Conservation (phyloP, 2,329 filamentous ascomycete genomes). For the Fusarium devonianum region DNA sequence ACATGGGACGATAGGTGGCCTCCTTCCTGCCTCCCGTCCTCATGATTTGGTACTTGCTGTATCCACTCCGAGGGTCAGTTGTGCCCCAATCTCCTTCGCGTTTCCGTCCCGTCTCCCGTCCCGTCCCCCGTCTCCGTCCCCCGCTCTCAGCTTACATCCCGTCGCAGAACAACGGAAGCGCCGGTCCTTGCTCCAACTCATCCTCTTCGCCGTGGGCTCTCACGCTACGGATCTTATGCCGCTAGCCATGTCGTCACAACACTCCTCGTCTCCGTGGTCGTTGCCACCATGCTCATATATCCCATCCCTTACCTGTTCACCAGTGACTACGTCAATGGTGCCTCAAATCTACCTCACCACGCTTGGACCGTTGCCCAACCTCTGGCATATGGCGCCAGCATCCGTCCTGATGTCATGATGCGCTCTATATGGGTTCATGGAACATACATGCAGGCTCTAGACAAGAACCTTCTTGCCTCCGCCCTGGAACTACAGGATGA, state of each 20-base stretch:
- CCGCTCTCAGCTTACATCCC: slow-evolving; percentile 29
- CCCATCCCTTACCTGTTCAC: slow-evolving; percentile 79
- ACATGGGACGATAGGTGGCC: slow-evolving; percentile 35
- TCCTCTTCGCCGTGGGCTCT: slow-evolving; percentile 69
- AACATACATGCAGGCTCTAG: slow-evolving; percentile 78
- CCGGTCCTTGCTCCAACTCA: slow-evolving; percentile 70
- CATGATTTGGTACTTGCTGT: slow-evolving; percentile 81
- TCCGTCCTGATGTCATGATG: slow-evolving; percentile 76
- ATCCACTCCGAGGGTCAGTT: slow-evolving; percentile 77
- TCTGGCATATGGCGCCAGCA: slow-evolving; percentile 58
- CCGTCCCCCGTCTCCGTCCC: slow-evolving; percentile 14
- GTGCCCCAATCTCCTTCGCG: slow-evolving; percentile 16
- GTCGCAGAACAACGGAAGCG: slow-evolving; percentile 73
- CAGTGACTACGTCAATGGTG: slow-evolving; percentile 73
- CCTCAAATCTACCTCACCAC: slow-evolving; percentile 77
- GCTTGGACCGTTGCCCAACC: slow-evolving; percentile 80
- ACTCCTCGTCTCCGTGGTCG: slow-evolving; percentile 75
- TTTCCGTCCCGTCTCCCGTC: slow-evolving; percentile 21
- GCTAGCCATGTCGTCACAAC: slow-evolving; percentile 77
- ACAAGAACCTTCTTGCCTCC: slow-evolving; percentile 68
- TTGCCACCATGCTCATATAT: slow-evolving; percentile 75
- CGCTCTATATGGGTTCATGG: slow-evolving; percentile 84
- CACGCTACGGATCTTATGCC: slow-evolving; percentile 73
- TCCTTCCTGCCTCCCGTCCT: slow-evolving; percentile 37
- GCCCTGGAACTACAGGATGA: slow-evolving; percentile 75